phyloP scores from a whole-genome alignment of 2,329 filamentous ascomycete species.

The Fusarium musae region DNA sequence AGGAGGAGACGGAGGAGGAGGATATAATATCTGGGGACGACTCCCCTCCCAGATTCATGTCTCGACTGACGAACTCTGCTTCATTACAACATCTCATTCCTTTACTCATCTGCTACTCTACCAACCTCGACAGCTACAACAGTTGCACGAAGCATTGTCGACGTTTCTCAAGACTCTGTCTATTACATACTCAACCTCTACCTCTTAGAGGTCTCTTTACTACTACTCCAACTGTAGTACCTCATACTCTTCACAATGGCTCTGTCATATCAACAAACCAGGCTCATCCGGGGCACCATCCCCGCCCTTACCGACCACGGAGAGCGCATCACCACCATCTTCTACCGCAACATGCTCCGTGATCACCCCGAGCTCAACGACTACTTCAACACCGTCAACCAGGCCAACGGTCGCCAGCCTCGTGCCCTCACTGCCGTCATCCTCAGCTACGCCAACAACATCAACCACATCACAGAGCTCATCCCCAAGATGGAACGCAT shows the following conservation, averaged over 20 bases:
- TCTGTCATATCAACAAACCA: slow-evolving; percentile 66
- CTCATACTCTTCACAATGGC: slow-evolving; percentile 45
- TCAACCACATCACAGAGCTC: slow-evolving; percentile 69
- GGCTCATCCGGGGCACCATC: slow-evolving; percentile 76
- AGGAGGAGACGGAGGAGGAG: not conserved
- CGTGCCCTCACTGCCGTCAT: slow-evolving; percentile 58
- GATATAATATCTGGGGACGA: slow-evolving; percentile 42
- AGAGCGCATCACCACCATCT: slow-evolving; percentile 73
- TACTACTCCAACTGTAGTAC: not conserved
- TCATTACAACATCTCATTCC: slow-evolving; percentile 5
- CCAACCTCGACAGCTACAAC: not conserved
- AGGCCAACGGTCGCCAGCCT: slow-evolving; percentile 51
- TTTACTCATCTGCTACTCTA: not conserved
- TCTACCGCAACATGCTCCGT: slow-evolving; percentile 76
- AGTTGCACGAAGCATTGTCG: not conserved
- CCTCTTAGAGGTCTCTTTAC: slow-evolving; percentile 1
- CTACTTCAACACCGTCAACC: slow-evolving; percentile 70
- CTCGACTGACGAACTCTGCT: slow-evolving; percentile 9
- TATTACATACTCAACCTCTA: not conserved
- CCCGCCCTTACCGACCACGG: slow-evolving; percentile 76
- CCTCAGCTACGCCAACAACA: slow-evolving; percentile 77
- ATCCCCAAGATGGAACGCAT: slow-evolving; percentile 65
- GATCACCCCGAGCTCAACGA: slow-evolving; percentile 74
- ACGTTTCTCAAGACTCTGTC: not conserved
- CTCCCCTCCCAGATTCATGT: not conserved